These are phyloP conservation scores for Barnettozyma siamensis DNA, from an alignment of 805 yeast genomes.

Conservation along the genomic window DNA sequence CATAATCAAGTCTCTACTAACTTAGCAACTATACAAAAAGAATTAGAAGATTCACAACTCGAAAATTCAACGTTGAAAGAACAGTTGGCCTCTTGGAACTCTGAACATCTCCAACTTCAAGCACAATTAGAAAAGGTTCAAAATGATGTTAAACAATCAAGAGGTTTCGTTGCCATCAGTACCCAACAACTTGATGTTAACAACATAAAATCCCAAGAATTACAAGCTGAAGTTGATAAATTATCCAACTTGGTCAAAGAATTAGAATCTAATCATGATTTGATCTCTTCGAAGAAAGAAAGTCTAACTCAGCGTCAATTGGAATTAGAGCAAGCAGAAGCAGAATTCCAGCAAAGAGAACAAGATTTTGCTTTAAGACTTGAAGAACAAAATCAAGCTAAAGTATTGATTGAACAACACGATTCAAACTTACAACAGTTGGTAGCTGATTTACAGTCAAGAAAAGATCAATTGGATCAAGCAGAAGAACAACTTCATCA, in stretches of 20 bases:
- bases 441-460: constrained; percentile 30
- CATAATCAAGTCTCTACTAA: constrained; percentile 64
- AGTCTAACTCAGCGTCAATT: constrained; percentile 28
- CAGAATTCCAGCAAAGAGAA: constrained; percentile 16
- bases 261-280: constrained; percentile 34
- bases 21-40: constrained; percentile 52
- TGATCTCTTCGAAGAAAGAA: constrained; percentile 33
- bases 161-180: constrained; percentile 58
- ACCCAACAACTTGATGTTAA: constrained; percentile 64
- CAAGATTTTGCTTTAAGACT: constrained; percentile 29
- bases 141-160: constrained; percentile 53
- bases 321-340: constrained; percentile 13
- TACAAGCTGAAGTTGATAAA: constrained; percentile 38
- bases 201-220: constrained; percentile 41
- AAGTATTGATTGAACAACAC: constrained; percentile 31
- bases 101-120: constrained; percentile 57
- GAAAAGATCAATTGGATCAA: constrained; percentile 32
- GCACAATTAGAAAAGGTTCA: constrained; percentile 47
- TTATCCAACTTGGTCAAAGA: constrained; percentile 28
- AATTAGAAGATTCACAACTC: constrained; percentile 62
- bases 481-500: constrained; percentile 36
- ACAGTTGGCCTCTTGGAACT: constrained; percentile 57
- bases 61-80: constrained; percentile 63
- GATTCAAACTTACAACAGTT: constrained; percentile 30
- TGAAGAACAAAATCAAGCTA: constrained; percentile 31